Percentiles rank a stretch among this genome's conserved stretches.
Evolutionary conservation across 2,329 filamentous ascomycete genomes (phyloP).

Genomic region (Corynespora cassiicola): DNA sequence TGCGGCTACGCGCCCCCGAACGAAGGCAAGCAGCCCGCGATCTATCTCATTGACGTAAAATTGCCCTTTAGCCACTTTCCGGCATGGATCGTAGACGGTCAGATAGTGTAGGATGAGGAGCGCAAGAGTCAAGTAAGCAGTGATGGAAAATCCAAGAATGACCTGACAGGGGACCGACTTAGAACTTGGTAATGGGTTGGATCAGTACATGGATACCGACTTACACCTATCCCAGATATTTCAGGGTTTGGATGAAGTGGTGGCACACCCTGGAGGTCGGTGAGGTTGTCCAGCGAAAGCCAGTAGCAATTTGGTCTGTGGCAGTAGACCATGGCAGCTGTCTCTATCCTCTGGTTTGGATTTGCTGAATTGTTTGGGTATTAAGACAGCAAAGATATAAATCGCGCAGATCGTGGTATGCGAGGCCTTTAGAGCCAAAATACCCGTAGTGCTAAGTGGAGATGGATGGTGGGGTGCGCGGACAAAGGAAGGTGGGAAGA

Average conservation of each 20-base stretch:
- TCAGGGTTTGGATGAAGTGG: conserved; percentile 25
- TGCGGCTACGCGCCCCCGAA: conserved; percentile 17
- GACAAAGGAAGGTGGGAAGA: no score
- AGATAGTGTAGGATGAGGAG: conserved; percentile 25
- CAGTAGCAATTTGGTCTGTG: conserved; percentile 24
- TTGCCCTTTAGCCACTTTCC: conserved; percentile 4
- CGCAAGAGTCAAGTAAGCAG: conserved; percentile 28
- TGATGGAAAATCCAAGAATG: conserved; percentile 33
- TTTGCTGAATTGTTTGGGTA: neutral
- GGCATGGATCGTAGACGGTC: conserved; percentile 17
- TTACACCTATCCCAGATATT: conserved; percentile 30
- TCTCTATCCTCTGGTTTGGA: neutral
- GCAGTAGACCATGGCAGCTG: conserved; percentile 17
- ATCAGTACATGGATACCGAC: conserved; percentile 2
- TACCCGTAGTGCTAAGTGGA: no score
- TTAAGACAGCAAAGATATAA: no score
- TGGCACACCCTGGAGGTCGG: conserved; percentile 13
- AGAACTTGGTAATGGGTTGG: neutral
- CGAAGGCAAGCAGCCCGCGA: conserved; percentile 15
- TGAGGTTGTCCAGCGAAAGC: conserved; percentile 20
- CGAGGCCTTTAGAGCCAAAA: no score
- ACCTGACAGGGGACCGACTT: conserved; percentile 15
- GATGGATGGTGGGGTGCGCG: no score
- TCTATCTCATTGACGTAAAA: conserved; percentile 22
- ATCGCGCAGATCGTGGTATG: no score